phyloP scores from a whole-genome alignment of 352 stramenopile genomes.

The Globisporangium alternatum region DNA sequence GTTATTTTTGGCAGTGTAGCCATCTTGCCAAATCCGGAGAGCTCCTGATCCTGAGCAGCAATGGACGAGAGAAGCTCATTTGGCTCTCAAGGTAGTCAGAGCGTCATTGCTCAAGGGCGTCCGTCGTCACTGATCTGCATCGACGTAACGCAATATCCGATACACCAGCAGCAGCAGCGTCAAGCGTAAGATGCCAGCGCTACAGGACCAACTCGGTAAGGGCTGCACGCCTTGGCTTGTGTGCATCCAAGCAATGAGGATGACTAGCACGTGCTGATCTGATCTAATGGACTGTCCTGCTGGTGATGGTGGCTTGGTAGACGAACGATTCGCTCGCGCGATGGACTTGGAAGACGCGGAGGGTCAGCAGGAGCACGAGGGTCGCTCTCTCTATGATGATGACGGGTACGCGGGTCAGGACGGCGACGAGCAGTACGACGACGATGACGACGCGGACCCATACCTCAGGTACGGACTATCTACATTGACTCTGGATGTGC shows the following conservation, averaged over 20 bases:
- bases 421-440: conserved; percentile 8
- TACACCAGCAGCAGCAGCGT: neutral
- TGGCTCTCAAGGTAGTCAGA: neutral
- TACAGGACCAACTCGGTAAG: conserved; percentile 43
- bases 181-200: conserved; percentile 28
- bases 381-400: conserved; percentile 13
- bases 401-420: conserved; percentile 10
- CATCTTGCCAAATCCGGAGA: conserved; percentile 1
- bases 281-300: neutral
- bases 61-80: neutral
- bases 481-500: too few relatives aligned
- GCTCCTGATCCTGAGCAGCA: neutral
- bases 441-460: conserved; percentile 1
- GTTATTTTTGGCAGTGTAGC: conserved; percentile 3
- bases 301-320: conserved; percentile 19
- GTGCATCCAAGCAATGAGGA: neutral
- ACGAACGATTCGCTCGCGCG: conserved; percentile 37
- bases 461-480: conserved; percentile 10
- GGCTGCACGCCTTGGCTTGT: neutral
- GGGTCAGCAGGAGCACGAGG: conserved; percentile 28
- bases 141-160: neutral
- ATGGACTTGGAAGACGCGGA: conserved; percentile 29
- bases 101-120: neutral
- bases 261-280: neutral
- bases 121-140: neutral